Percentiles rank a stretch among this genome's conserved stretches.
Conservation (phyloP, 2,329 filamentous ascomycete species). For the Furcasterigmium furcatum region DNA sequence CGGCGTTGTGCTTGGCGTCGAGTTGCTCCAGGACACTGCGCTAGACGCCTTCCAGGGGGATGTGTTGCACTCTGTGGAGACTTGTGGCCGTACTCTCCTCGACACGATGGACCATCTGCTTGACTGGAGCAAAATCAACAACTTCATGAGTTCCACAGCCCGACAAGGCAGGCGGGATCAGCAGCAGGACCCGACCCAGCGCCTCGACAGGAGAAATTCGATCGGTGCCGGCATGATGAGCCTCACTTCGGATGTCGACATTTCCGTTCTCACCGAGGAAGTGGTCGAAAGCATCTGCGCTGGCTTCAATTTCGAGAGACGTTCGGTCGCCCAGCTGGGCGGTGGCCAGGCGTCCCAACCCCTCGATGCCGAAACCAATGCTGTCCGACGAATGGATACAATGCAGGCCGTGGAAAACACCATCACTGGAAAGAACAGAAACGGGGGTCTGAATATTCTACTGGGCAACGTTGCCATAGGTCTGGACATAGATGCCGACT, state of each 20-base stretch:
- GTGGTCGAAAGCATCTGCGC: slow-evolving; percentile 33
- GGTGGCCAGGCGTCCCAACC: neutral
- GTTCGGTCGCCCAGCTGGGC: slow-evolving; percentile 7
- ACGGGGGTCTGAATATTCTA: slow-evolving; percentile 1
- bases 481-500: slow-evolving; percentile 43
- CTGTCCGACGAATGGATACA: slow-evolving; percentile 9
- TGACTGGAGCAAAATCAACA: slow-evolving; percentile 38
- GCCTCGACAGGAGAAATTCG: neutral
- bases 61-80: slow-evolving; percentile 39
- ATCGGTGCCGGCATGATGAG: slow-evolving; percentile 16
- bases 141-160: slow-evolving; percentile 15
- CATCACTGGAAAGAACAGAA: slow-evolving; percentile 1
- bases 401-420: slow-evolving; percentile 13
- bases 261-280: slow-evolving; percentile 29
- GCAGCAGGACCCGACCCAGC: neutral
- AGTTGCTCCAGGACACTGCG: slow-evolving; percentile 49
- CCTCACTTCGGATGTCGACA: slow-evolving; percentile 20
- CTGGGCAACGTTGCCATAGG: slow-evolving; percentile 35
- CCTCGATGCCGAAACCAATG: slow-evolving; percentile 5
- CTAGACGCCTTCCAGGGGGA: slow-evolving; percentile 38
- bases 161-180: slow-evolving; percentile 4
- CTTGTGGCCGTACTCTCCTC: slow-evolving; percentile 39
- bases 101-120: slow-evolving; percentile 47
- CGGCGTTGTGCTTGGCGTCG: slow-evolving; percentile 52
- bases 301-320: slow-evolving; percentile 28